Evolutionary conservation across 441 rosid genomes (phyloP).

Genomic region (Daphne laureola): DNA sequence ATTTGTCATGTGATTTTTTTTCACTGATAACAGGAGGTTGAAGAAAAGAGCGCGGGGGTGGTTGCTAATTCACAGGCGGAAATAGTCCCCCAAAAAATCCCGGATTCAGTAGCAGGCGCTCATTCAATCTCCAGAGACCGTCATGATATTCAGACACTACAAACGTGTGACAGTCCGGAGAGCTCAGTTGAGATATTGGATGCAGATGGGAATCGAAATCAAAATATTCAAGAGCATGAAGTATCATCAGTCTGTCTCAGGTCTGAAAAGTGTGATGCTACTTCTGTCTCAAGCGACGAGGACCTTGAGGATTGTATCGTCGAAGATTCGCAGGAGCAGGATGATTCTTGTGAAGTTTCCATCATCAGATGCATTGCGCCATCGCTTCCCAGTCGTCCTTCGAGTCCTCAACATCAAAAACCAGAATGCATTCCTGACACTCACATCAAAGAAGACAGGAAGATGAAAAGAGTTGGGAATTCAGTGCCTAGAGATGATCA

Average conservation of each 20-base stretch:
- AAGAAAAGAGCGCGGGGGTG: conserved; percentile 28
- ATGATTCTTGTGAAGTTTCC: conserved; percentile 9
- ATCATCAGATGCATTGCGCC: conserved; percentile 16
- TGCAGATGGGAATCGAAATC: conserved; percentile 16
- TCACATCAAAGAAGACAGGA: conserved; percentile 11
- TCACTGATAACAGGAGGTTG: conserved; percentile 37
- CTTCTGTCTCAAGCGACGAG: conserved; percentile 19
- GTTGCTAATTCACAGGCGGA: conserved; percentile 22
- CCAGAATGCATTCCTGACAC: conserved; percentile 9
- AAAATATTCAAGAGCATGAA: conserved; percentile 13
- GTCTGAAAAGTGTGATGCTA: conserved; percentile 12
- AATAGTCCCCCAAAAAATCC: conserved; percentile 13
- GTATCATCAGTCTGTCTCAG: conserved; percentile 11
- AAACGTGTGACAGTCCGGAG: conserved; percentile 22
- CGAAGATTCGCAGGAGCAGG: conserved; percentile 32
- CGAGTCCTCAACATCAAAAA: conserved; percentile 17
- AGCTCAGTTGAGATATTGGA: conserved; percentile 18
- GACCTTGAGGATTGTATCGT: conserved; percentile 19
- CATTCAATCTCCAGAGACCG: conserved; percentile 3
- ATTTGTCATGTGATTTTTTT: conserved; percentile 2
- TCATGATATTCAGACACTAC: conserved; percentile 7
- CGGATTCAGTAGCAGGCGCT: conserved; percentile 10
- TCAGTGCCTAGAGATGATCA: conserved; percentile 5
- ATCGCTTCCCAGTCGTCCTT: conserved; percentile 9
- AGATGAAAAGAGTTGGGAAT: neutral